These are phyloP conservation scores for Fusarium floridanum DNA, from an alignment of 2,329 filamentous ascomycete species.

Conservation along the genomic window DNA sequence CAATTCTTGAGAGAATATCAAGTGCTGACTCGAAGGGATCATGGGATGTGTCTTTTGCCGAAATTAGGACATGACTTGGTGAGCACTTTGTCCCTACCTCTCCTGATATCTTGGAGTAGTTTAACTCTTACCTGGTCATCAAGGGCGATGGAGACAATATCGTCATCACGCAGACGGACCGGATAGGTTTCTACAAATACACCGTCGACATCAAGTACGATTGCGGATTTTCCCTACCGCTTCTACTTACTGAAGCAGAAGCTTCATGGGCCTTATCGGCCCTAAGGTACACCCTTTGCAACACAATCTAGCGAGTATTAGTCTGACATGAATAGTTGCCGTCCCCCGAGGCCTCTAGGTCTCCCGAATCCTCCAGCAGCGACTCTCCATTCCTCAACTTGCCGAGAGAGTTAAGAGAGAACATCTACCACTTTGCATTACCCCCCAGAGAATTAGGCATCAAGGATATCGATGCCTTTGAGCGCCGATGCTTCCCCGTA, in stretches of 20 bases:
- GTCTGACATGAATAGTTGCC: background rate
- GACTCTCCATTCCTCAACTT: background rate
- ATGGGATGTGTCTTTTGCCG: too few species aligned
- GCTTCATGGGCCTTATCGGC: background rate
- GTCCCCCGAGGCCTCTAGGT: background rate
- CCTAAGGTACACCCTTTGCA: background rate
- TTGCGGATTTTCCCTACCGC: background rate
- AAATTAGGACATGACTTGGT: background rate
- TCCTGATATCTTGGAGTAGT: background rate
- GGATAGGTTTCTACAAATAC: background rate
- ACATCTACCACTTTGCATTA: conserved; percentile 17
- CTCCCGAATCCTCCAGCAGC: background rate
- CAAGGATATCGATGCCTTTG: background rate
- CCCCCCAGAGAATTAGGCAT: background rate
- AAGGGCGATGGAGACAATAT: background rate
- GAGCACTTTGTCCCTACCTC: background rate
- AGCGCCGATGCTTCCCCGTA: background rate
- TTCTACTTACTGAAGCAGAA: conserved; percentile 2
- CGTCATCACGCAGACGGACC: background rate
- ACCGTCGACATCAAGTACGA: background rate
- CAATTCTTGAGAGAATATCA: background rate
- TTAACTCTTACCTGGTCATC: background rate
- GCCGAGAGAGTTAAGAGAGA: conserved; percentile 19
- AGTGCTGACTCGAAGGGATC: background rate
- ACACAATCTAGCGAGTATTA: background rate